These are phyloP conservation scores for Kluyveromyces wickerhamii DNA, from an alignment of 805 yeast species.

Conservation along the genomic window DNA sequence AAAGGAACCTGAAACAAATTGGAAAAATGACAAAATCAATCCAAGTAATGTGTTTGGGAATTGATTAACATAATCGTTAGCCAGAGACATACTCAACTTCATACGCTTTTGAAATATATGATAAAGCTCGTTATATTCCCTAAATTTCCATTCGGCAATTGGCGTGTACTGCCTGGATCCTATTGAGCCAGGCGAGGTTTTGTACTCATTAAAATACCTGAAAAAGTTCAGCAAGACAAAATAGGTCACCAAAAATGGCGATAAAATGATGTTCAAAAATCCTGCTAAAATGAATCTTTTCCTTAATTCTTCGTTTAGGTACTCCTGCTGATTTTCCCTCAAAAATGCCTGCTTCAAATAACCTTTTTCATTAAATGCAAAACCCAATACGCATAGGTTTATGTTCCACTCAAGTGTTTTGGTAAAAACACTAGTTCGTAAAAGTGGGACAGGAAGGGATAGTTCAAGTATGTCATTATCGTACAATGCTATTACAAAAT, in stretches of 20 bases:
- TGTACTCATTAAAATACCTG: conserved; percentile 87
- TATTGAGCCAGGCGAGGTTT: conserved; percentile 75
- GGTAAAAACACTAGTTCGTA: conserved; percentile 46
- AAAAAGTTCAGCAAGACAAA: conserved; percentile 78
- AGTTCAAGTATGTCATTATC: conserved; percentile 69
- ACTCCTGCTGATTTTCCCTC: conserved; percentile 60
- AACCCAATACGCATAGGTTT: conserved; percentile 79
- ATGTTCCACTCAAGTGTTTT: conserved; percentile 93
- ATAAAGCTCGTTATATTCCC: conserved; percentile 89
- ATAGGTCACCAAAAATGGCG: conserved; percentile 82
- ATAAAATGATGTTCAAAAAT: conserved; percentile 64
- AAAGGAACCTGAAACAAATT: conserved; percentile 81
- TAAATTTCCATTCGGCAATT: conserved; percentile 86
- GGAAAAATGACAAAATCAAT: conserved; percentile 46
- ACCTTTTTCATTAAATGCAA: conserved; percentile 74
- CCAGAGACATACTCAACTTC: conserved; percentile 68
- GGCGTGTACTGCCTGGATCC: conserved; percentile 88
- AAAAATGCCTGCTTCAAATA: conserved; percentile 66
- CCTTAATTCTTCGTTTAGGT: conserved; percentile 58
- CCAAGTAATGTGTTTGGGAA: conserved; percentile 77
- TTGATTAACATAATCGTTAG: conserved; percentile 77
- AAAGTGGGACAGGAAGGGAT: conserved; percentile 46
- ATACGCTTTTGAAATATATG: conserved; percentile 80
- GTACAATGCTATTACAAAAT: conserved; percentile 83
- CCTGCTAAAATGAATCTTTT: conserved; percentile 87